Conservation (phyloP, 2,329 filamentous ascomycete genomes). For the Scedosporium dehoogii region DNA sequence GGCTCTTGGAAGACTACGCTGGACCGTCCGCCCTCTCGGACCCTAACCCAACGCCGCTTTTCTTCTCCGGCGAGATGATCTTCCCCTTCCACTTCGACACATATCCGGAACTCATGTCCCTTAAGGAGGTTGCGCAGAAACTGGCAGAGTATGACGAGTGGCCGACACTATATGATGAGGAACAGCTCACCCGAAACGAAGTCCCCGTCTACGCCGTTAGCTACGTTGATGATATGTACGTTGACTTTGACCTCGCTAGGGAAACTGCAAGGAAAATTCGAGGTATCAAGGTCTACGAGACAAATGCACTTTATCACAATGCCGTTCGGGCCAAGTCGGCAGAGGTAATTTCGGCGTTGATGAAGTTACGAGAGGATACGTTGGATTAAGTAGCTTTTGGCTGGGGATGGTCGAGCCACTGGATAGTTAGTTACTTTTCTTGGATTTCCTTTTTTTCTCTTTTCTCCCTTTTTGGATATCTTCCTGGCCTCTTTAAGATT, state of each 20-base stretch:
- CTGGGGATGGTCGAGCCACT: not conserved
- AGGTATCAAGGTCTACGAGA: slow-evolving; percentile 71
- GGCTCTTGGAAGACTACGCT: slow-evolving; percentile 32
- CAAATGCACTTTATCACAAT: slow-evolving; percentile 81
- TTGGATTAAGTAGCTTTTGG: slow-evolving; percentile 6
- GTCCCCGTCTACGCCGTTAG: slow-evolving; percentile 81
- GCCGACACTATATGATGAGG: slow-evolving; percentile 66
- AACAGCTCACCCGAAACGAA: slow-evolving; percentile 62
- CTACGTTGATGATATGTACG: slow-evolving; percentile 87
- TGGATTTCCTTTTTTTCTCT: not conserved
- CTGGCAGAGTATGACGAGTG: slow-evolving; percentile 62
- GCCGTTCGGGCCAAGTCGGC: slow-evolving; percentile 64
- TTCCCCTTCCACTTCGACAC: slow-evolving; percentile 78
- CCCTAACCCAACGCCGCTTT: slow-evolving; percentile 41
- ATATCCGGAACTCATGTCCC: slow-evolving; percentile 61
- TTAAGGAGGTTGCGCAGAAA: slow-evolving; percentile 59
- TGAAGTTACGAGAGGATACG: slow-evolving; percentile 37
- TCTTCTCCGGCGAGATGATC: slow-evolving; percentile 89
- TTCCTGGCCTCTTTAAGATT: no score
- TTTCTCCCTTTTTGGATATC: no score
- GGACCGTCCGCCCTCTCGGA: slow-evolving; percentile 8
- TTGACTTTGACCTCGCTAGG: slow-evolving; percentile 64
- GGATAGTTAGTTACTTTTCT: not conserved
- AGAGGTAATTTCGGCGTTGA: slow-evolving; percentile 51
- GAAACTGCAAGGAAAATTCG: slow-evolving; percentile 67